Evolutionary conservation across 768 basidiomycete species (phyloP), one percentile per base, ranked within the genome.

Genomic region (Trametes meyenii): DNA sequence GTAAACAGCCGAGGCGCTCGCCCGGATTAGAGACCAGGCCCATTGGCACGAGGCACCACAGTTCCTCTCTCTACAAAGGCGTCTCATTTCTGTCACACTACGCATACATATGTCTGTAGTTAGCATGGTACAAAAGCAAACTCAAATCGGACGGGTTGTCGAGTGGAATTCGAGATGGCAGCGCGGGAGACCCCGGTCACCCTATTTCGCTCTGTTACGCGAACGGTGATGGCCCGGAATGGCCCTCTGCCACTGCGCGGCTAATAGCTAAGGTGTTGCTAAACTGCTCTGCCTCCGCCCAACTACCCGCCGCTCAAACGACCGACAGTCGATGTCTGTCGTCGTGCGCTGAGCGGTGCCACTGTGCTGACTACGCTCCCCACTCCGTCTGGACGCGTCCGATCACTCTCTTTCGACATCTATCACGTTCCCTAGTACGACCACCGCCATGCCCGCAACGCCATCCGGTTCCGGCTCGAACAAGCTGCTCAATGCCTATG

Each of bases 401-500:
- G 50, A 55, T 50, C 62, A 54, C 53, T 59, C 58, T 38, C 51
- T 59, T 57, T 61, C 60, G 45, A 23, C 40, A 40, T 17, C 42
- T 43, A 58, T 50, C 52, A 62, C 60, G 60, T 45, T 62, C 60
- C n/a, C 60, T 62, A 62, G 57, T 50, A 58, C 57, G 57, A 58
- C 57, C 23, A 55, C 11, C 62, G 51, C 45, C 62, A 63, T 63
- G 62, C 52, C 62, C 45, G 26, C 51, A 48, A 53, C 45, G 26
- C 60, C 68, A 43, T 63, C 63, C 16, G 46, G 63, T 57, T 55
- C 66, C 6, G 53, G 61, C 40, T 63, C 69, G 13, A 68, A 72
- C 67, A 72, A 70, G 61, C 65, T 70, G 14, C 70, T 72, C 51
- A 66, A 67, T 63, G 69, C 68, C 57, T 72, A 70, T 54, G 71